Evolutionary conservation across 768 basidiomycete genomes (phyloP).

Genomic region (Russula brevipes): DNA sequence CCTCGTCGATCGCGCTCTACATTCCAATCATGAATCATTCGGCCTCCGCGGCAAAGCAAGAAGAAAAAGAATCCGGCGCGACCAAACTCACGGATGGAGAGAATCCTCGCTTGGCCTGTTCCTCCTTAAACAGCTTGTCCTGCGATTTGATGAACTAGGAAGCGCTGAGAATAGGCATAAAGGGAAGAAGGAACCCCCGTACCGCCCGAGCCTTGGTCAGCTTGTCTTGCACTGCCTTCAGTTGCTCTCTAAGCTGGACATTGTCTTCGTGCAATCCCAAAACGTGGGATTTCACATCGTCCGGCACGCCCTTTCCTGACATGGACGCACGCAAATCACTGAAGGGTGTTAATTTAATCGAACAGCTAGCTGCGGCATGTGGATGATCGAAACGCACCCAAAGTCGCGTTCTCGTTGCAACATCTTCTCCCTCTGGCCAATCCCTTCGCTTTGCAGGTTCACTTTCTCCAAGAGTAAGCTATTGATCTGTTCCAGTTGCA

Average conservation of each 20-base stretch:
- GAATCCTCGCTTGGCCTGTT: slow-evolving; percentile 52
- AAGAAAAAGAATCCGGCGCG: background rate
- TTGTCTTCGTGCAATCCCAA: slow-evolving; percentile 77
- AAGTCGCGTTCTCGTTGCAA: slow-evolving; percentile 82
- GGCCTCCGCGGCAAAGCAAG: background rate
- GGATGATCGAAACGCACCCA: slow-evolving; percentile 46
- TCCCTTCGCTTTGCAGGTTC: slow-evolving; percentile 83
- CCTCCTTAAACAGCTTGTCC: slow-evolving; percentile 83
- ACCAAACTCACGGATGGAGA: slow-evolving; percentile 40
- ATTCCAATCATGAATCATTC: background rate
- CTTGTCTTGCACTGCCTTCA: slow-evolving; percentile 69
- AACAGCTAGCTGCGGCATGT: background rate
- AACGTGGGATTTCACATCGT: slow-evolving; percentile 72
- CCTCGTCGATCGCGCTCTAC: slow-evolving; percentile 63
- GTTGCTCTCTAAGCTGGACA: slow-evolving; percentile 59
- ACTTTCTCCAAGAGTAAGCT: slow-evolving; percentile 87
- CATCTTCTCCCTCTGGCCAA: slow-evolving; percentile 82
- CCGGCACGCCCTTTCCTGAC: slow-evolving; percentile 73
- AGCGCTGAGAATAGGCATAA: background rate
- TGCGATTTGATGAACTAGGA: slow-evolving; percentile 86
- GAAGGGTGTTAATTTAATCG: background rate
- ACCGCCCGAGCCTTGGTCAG: slow-evolving; percentile 75
- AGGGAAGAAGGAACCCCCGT: slow-evolving; percentile 20
- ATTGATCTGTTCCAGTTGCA: slow-evolving; percentile 89
- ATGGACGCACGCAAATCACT: slow-evolving; percentile 76